Evolutionary conservation across 768 basidiomycete species (phyloP).

Genomic region (Termitomyces sp.): DNA sequence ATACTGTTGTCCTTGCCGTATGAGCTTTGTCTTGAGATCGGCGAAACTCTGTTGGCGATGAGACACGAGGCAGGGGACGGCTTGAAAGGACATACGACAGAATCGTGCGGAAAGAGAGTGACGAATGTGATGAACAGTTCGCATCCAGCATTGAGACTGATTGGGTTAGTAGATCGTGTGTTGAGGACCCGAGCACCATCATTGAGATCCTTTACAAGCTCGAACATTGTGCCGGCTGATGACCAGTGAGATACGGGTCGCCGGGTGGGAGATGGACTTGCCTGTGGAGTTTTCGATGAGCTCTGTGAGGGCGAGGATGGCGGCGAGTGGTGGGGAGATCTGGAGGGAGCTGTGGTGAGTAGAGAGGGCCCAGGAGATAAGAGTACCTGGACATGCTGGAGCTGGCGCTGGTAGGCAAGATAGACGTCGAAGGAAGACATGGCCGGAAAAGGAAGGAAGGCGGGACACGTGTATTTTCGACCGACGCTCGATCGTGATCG

Average conservation of each 20-base stretch:
- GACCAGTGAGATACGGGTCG: conserved; percentile 7
- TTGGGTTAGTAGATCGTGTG: conserved; percentile 63
- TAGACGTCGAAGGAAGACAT: conserved; percentile 29
- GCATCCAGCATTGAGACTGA: conserved; percentile 84
- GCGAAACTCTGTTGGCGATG: conserved; percentile 60
- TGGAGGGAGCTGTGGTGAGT: conserved; percentile 20
- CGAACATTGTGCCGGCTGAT: conserved; percentile 86
- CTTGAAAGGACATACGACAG: conserved; percentile 49
- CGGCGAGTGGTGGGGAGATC: conserved; percentile 83
- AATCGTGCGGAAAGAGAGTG: conserved; percentile 78
- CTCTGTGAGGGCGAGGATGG: conserved; percentile 81
- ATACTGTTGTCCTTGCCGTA: conserved; percentile 76
- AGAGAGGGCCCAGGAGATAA: background rate
- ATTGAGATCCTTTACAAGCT: conserved; percentile 81
- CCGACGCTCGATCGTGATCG: conserved; percentile 47
- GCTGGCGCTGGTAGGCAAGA: conserved; percentile 52
- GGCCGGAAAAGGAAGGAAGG: background rate
- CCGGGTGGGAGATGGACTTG: conserved; percentile 24
- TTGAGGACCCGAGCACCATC: conserved; percentile 65
- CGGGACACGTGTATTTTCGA: conserved; percentile 70
- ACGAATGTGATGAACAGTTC: conserved; percentile 90
- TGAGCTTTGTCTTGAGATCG: conserved; percentile 77
- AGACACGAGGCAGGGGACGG: conserved; percentile 9
- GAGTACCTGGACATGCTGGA: conserved; percentile 60
- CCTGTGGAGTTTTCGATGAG: conserved; percentile 77